Evolutionary conservation across 2,329 filamentous ascomycete genomes (phyloP).

Genomic region (Fusarium brachygibbosum): DNA sequence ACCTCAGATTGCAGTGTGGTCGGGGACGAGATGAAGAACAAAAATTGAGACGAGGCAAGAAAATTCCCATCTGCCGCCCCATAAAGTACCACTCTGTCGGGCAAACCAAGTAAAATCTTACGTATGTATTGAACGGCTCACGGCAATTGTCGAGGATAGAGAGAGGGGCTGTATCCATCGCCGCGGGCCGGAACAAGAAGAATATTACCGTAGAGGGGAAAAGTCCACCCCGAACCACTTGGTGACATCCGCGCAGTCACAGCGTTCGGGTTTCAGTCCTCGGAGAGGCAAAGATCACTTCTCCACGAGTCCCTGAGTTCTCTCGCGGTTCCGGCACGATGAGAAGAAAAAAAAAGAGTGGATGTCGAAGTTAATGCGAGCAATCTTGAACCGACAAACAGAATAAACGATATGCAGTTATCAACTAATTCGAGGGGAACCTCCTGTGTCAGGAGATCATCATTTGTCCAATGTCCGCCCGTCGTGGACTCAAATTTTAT

Average conservation of each 20-base stretch:
- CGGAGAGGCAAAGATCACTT: constrained; percentile 36
- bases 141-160: constrained; percentile 27
- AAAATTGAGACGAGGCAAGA: neutral
- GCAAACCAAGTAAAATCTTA: constrained; percentile 21
- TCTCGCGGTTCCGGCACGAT: constrained; percentile 3
- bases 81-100: constrained; percentile 32
- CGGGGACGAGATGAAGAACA: constrained; percentile 41
- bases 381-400: constrained; percentile 32
- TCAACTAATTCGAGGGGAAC: constrained; percentile 42
- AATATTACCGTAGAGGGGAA: constrained; percentile 15
- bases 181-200: constrained; percentile 40
- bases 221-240: constrained; percentile 44
- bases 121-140: constrained; percentile 26
- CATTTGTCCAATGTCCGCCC: constrained; percentile 22
- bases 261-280: constrained; percentile 33
- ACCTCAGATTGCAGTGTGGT: constrained; percentile 44
- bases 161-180: constrained; percentile 43
- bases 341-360: constrained; percentile 10
- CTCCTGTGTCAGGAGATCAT: constrained; percentile 38
- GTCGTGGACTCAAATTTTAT: constrained; percentile 27
- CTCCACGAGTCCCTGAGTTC: constrained; percentile 11
- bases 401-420: constrained; percentile 26
- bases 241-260: constrained; percentile 36
- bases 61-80: constrained; percentile 2
- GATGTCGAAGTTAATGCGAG: constrained; percentile 10